Evolutionary conservation across 768 basidiomycete genomes (phyloP).

Genomic region (Naganishia randhawae): DNA sequence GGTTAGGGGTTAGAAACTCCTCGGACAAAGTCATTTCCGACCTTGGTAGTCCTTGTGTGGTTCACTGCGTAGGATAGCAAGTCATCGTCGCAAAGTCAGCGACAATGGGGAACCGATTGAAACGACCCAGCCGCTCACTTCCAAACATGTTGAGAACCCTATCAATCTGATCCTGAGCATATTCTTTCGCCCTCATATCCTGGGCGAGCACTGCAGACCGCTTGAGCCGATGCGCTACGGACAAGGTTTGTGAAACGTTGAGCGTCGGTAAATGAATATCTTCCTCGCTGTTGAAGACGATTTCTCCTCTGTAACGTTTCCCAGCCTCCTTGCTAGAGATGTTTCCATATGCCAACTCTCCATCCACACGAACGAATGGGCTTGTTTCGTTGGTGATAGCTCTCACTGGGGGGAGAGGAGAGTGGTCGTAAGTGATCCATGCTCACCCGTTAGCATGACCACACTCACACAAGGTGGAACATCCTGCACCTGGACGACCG

Average conservation of each 20-base stretch:
- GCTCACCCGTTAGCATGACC: not conserved
- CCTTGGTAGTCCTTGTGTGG: conserved; percentile 19
- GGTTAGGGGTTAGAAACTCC: too few relatives aligned
- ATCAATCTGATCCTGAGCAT: conserved; percentile 12
- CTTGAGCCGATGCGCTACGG: conserved; percentile 3
- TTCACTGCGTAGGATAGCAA: conserved; percentile 5
- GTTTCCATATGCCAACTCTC: conserved; percentile 23
- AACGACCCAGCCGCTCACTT: not conserved
- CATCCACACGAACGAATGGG: conserved; percentile 22
- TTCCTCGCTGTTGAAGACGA: conserved; percentile 33
- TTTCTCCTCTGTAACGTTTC: conserved; percentile 17
- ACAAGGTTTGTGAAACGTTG: conserved; percentile 25
- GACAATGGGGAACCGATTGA: not conserved
- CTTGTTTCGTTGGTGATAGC: conserved; percentile 26
- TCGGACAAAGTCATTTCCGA: conserved; percentile 25
- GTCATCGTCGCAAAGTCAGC: not conserved
- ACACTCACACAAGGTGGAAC: conserved; percentile 58
- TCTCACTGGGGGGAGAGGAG: not conserved
- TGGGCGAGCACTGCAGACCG: conserved; percentile 2
- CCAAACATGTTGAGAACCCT: not conserved
- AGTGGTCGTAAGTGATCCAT: conserved; percentile 4
- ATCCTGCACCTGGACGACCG: conserved; percentile 64
- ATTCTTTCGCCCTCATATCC: not conserved
- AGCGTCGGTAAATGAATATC: conserved; percentile 27
- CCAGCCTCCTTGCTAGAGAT: conserved; percentile 20